phyloP scores from a whole-genome alignment of 345 rosid genomes.

The Luvunga scandens region DNA sequence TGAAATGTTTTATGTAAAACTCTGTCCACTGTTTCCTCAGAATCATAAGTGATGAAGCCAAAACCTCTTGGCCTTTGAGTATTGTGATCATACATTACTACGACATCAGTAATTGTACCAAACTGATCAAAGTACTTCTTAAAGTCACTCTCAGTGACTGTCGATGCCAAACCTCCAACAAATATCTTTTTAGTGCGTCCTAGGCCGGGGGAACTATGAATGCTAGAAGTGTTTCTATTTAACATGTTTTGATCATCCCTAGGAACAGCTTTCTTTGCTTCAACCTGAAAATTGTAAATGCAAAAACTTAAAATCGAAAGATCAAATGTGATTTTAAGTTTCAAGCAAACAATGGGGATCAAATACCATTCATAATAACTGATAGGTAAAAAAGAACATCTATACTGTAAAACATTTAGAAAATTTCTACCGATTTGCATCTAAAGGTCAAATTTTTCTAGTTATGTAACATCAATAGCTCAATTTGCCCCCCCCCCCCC shows the following conservation, averaged over 20 bases:
- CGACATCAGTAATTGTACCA: slow-evolving; percentile 83
- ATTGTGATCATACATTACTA: slow-evolving; percentile 98
- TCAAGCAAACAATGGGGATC: slow-evolving; percentile 3
- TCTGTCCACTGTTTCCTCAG: slow-evolving; percentile 87
- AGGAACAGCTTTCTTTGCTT: slow-evolving; percentile 95
- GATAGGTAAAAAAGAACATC: background rate
- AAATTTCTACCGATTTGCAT: background rate
- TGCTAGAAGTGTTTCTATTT: slow-evolving; percentile 46
- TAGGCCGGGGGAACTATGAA: slow-evolving; percentile 59
- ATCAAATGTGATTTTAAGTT: slow-evolving; percentile 12
- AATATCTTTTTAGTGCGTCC: slow-evolving; percentile 80
- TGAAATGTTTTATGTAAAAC: slow-evolving; percentile 90
- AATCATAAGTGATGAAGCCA: slow-evolving; percentile 94
- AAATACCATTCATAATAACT: slow-evolving; percentile 8
- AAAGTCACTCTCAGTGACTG: slow-evolving; percentile 67
- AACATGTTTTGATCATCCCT: slow-evolving; percentile 81
- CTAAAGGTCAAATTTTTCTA: background rate
- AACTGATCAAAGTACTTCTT: slow-evolving; percentile 85
- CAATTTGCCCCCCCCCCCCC: background rate
- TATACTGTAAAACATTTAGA: background rate
- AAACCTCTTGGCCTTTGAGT: slow-evolving; percentile 98
- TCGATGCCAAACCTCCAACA: slow-evolving; percentile 87
- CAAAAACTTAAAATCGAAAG: slow-evolving; percentile 10
- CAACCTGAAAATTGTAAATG: slow-evolving; percentile 58
- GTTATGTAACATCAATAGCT: background rate